Evolutionary conservation across 1,284 basidiomycete genomes (phyloP).

Genomic region (Malassezia slooffiae): DNA sequence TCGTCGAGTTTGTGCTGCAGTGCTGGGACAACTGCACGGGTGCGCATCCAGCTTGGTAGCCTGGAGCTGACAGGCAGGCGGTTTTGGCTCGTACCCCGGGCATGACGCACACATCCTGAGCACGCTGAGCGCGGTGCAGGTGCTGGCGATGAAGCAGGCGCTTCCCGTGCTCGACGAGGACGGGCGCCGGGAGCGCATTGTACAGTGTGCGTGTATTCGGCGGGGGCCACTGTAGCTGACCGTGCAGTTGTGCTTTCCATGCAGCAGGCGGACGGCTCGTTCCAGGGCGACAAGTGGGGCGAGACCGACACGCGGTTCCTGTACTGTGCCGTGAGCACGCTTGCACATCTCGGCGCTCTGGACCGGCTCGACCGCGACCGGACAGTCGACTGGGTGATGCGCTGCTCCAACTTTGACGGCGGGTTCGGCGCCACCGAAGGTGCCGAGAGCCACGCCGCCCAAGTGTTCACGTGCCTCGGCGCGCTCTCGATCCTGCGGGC

Average conservation of each 20-base stretch:
- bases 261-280: constrained; percentile 61
- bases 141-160: constrained; percentile 74
- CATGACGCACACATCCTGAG: constrained; percentile 84
- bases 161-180: constrained; percentile 54
- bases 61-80: constrained; percentile 55
- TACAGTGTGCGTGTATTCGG: constrained; percentile 57
- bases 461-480: constrained; percentile 86
- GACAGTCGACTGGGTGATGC: constrained; percentile 62
- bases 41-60: background rate
- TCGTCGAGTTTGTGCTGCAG: constrained; percentile 77
- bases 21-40: constrained; percentile 61
- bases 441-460: constrained; percentile 81
- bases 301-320: constrained; percentile 86
- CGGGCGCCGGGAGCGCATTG: constrained; percentile 52
- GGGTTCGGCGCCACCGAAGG: constrained; percentile 76
- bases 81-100: constrained; percentile 77
- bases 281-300: constrained; percentile 78
- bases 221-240: no score
- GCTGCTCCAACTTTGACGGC: constrained; percentile 86
- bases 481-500: constrained; percentile 74
- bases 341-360: constrained; percentile 64
- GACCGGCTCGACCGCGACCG: constrained; percentile 50
- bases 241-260: constrained; percentile 57
- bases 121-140: constrained; percentile 83
- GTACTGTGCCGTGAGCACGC: constrained; percentile 69